phyloP scores from a whole-genome alignment of 768 basidiomycete genomes.

The Tulasnella sp. region DNA sequence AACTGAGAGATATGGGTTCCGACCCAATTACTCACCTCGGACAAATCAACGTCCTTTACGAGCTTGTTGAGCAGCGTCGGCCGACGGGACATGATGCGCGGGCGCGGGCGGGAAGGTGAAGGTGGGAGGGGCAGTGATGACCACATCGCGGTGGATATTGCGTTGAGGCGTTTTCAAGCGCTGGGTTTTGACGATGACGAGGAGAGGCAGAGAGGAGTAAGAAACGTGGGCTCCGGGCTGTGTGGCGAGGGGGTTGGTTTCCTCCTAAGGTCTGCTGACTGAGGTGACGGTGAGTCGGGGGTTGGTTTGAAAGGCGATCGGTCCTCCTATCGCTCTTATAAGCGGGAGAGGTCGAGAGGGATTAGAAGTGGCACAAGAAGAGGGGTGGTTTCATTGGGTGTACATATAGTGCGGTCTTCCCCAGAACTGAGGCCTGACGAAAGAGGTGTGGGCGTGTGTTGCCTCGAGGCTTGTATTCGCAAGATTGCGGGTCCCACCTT shows the following conservation, averaged over 20 bases:
- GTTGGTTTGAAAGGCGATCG: background rate
- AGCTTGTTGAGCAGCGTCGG: background rate
- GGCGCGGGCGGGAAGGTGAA: background rate
- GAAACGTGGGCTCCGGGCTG: background rate
- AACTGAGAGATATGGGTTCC: background rate
- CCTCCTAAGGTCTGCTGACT: background rate
- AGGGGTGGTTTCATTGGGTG: background rate
- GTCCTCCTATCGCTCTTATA: background rate
- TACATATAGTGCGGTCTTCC: background rate
- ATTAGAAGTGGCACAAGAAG: background rate
- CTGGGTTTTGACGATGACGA: background rate
- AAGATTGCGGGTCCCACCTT: background rate
- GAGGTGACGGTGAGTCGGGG: background rate
- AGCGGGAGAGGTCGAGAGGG: background rate
- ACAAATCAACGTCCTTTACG: slow-evolving; percentile 7
- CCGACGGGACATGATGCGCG: background rate
- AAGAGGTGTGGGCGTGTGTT: slow-evolving; percentile 11
- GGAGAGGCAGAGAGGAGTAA: background rate
- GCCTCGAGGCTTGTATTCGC: background rate
- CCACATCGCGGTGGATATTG: background rate
- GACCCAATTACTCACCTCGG: background rate
- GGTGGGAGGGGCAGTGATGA: background rate
- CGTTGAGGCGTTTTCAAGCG: background rate
- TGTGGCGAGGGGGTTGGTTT: background rate
- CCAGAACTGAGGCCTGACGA: slow-evolving; percentile 1